These are phyloP conservation scores for Termitomyces sp. DNA, from an alignment of 768 basidiomycete genomes.

Conservation along the genomic window DNA sequence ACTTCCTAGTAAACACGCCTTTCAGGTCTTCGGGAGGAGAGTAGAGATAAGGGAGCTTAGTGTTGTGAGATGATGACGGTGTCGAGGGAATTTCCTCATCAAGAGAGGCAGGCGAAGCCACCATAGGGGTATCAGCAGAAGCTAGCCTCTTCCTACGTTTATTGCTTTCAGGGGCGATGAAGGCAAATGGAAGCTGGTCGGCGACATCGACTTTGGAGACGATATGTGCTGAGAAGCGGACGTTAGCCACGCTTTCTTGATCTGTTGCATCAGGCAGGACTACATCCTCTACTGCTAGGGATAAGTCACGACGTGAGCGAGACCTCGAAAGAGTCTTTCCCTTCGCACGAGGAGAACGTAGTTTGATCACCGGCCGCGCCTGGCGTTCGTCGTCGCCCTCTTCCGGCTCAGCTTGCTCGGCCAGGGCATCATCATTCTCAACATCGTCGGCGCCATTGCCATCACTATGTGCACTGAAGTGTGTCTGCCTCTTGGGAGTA, in stretches of 20 bases:
- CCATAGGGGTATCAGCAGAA: slow-evolving; percentile 23
- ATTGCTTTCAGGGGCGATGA: slow-evolving; percentile 66
- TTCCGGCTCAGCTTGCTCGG: slow-evolving; percentile 31
- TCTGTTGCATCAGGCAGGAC: slow-evolving; percentile 53
- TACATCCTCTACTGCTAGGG: slow-evolving; percentile 52
- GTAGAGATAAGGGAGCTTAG: slow-evolving; percentile 36
- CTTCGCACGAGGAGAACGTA: slow-evolving; percentile 41
- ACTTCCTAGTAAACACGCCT: slow-evolving; percentile 73
- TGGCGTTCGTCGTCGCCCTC: slow-evolving; percentile 47
- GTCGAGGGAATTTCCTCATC: slow-evolving; percentile 39
- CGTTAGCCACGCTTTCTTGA: slow-evolving; percentile 65
- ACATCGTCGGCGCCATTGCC: slow-evolving; percentile 18
- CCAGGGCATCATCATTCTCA: slow-evolving; percentile 20
- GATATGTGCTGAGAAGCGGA: slow-evolving; percentile 70
- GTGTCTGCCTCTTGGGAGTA: slow-evolving; percentile 29
- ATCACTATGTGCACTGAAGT: slow-evolving; percentile 25
- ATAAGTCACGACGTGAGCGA: slow-evolving; percentile 67
- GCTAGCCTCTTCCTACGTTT: slow-evolving; percentile 34
- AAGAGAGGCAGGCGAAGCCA: slow-evolving; percentile 21
- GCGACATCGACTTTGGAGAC: slow-evolving; percentile 57
- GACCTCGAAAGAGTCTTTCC: slow-evolving; percentile 52
- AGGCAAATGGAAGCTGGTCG: slow-evolving; percentile 67
- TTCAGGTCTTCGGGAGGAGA: slow-evolving; percentile 62
- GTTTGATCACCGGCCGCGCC: slow-evolving; percentile 74
- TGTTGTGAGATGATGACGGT: slow-evolving; percentile 30